Conservation (phyloP, 257 asterid species). For the Solanum corneliomulleri region DNA sequence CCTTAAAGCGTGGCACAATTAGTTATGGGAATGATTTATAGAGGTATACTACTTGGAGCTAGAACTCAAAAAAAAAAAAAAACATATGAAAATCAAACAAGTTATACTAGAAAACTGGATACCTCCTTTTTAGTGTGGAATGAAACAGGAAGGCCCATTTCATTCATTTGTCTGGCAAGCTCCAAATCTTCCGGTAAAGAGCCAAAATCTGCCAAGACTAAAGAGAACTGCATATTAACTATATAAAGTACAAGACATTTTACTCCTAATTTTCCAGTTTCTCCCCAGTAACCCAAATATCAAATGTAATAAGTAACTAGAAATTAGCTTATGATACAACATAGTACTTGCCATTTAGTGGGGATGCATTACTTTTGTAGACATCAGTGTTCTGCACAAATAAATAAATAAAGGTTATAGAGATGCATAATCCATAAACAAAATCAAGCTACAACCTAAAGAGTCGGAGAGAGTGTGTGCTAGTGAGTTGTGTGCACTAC, state of each 20-base stretch:
- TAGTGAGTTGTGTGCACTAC: background rate
- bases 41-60: background rate
- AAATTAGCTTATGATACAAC: background rate
- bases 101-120: background rate
- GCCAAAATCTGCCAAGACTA: conserved; percentile 22
- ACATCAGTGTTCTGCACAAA: conserved; percentile 31
- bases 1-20: background rate
- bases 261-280: background rate
- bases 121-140: conserved; percentile 78
- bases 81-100: background rate
- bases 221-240: background rate
- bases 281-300: background rate
- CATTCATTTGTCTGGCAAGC: conserved; percentile 42
- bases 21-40: background rate
- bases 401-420: background rate
- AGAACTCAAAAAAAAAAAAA: background rate
- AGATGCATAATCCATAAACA: background rate
- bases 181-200: conserved; percentile 39
- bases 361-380: background rate
- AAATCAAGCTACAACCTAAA: background rate
- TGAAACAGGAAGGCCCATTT: conserved; percentile 76
- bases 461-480: background rate
- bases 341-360: conserved; percentile 22
- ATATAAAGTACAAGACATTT: background rate
- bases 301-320: background rate